These are phyloP conservation scores for Hydrangea macrophylla DNA, from an alignment of 148 eudicot species.

Conservation along the genomic window DNA sequence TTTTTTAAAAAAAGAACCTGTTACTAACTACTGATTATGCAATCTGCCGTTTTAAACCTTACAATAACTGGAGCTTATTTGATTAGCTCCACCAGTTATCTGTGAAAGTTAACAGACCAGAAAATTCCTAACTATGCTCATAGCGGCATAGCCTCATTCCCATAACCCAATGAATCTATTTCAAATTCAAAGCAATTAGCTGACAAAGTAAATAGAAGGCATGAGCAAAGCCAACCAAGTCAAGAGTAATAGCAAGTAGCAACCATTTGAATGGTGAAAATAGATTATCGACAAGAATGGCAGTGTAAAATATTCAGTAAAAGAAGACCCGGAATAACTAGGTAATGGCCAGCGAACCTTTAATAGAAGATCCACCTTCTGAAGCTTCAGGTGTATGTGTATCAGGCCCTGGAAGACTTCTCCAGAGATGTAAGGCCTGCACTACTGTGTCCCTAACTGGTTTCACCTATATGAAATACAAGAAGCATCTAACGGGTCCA, in stretches of 20 bases:
- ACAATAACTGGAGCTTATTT: not conserved
- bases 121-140: not conserved
- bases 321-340: not conserved
- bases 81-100: not conserved
- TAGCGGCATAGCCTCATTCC: slow-evolving; percentile 2
- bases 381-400: slow-evolving; percentile 53
- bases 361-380: slow-evolving; percentile 58
- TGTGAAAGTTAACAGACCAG: not conserved
- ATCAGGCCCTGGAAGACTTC: slow-evolving; percentile 50
- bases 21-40: not conserved
- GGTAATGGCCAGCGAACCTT: slow-evolving; percentile 38
- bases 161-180: not conserved
- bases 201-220: not conserved
- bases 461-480: slow-evolving; percentile 54
- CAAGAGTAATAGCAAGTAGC: not conserved
- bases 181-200: not conserved
- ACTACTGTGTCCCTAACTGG: slow-evolving; percentile 79
- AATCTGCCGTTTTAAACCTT: not conserved
- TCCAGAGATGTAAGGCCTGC: slow-evolving; percentile 75
- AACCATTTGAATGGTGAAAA: not conserved
- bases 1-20: not conserved
- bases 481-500: slow-evolving; percentile 18
- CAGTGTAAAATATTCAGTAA: not conserved
- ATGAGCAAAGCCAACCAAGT: not conserved
- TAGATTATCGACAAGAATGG: not conserved